A percentile compares a stretch with the other conserved stretches of the same genome.
Conservation (phyloP, 1,284 basidiomycete genomes). For the Puccinia triticina region DNA sequence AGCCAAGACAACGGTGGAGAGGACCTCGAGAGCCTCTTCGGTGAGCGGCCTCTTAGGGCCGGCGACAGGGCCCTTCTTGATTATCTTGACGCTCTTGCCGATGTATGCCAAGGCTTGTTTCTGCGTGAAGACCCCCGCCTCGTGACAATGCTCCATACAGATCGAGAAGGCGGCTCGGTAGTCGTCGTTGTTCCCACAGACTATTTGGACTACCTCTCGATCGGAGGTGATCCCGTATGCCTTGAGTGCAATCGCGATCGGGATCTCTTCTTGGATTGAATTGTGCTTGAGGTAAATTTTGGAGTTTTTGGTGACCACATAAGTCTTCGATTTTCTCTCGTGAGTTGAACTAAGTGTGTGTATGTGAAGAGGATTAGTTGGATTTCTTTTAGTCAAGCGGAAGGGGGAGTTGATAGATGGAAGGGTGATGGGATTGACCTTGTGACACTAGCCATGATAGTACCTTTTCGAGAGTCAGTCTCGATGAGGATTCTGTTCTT, state of each 20-base stretch:
- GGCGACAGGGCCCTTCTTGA: slow-evolving; percentile 69
- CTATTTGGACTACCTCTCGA: slow-evolving; percentile 94
- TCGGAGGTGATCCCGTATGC: slow-evolving; percentile 95
- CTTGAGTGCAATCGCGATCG: slow-evolving; percentile 93
- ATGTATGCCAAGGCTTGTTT: slow-evolving; percentile 96
- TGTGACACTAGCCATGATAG: slow-evolving; percentile 95
- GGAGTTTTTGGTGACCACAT: slow-evolving; percentile 90
- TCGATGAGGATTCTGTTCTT: slow-evolving; percentile 99
- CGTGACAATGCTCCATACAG: slow-evolving; percentile 83
- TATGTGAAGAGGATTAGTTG: background rate
- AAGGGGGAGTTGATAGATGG: no score
- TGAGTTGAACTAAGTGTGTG: slow-evolving; percentile 76
- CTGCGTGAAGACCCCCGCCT: slow-evolving; percentile 82
- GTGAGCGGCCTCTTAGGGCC: slow-evolving; percentile 72
- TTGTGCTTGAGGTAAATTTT: slow-evolving; percentile 98
- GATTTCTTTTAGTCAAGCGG: background rate
- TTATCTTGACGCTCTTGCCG: slow-evolving; percentile 86
- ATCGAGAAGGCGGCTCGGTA: slow-evolving; percentile 87
- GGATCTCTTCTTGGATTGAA: slow-evolving; percentile 94
- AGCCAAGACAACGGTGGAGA: slow-evolving; percentile 94
- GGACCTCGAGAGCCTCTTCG: slow-evolving; percentile 93
- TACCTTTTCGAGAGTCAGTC: slow-evolving; percentile 77
- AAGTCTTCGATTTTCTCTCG: slow-evolving; percentile 98
- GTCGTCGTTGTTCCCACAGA: slow-evolving; percentile 86
- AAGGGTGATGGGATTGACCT: slow-evolving; percentile 63